phyloP scores from a whole-genome alignment of 176 grass and related monocot species.

The Coix lacrymajobi region DNA sequence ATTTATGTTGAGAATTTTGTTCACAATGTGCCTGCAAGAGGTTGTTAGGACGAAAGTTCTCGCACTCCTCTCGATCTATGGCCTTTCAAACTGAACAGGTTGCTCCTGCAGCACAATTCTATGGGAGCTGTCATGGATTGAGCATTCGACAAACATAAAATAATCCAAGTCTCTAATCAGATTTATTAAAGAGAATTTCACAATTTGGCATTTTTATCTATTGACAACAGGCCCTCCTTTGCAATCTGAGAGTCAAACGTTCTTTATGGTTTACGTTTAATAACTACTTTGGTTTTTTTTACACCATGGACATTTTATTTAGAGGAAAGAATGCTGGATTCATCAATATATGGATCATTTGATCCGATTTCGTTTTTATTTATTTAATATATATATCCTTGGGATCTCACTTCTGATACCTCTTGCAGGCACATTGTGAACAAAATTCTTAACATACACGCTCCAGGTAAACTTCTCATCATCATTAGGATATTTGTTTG shows the following conservation, averaged over 20 bases:
- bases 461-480: constrained; percentile 50
- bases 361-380: neutral
- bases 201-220: neutral
- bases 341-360: neutral
- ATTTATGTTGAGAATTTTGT: constrained; percentile 77
- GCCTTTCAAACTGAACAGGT: neutral
- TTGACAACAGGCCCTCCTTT: neutral
- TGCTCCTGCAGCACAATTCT: neutral
- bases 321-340: neutral
- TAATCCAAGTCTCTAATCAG: neutral
- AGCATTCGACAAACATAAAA: neutral
- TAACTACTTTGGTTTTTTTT: neutral
- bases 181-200: neutral
- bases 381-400: neutral
- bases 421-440: constrained; percentile 85
- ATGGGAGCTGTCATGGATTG: neutral
- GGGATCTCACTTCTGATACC: constrained; percentile 11
- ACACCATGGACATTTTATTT: neutral
- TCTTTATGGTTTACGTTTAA: neutral
- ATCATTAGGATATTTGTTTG: neutral
- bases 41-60: neutral
- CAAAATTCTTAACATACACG: constrained; percentile 81
- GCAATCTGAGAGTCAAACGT: neutral
- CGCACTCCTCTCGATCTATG: neutral
- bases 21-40: constrained; percentile 63